These are phyloP conservation scores for Xylaria sp. DNA, from an alignment of 2,329 filamentous ascomycete genomes.

Conservation along the genomic window DNA sequence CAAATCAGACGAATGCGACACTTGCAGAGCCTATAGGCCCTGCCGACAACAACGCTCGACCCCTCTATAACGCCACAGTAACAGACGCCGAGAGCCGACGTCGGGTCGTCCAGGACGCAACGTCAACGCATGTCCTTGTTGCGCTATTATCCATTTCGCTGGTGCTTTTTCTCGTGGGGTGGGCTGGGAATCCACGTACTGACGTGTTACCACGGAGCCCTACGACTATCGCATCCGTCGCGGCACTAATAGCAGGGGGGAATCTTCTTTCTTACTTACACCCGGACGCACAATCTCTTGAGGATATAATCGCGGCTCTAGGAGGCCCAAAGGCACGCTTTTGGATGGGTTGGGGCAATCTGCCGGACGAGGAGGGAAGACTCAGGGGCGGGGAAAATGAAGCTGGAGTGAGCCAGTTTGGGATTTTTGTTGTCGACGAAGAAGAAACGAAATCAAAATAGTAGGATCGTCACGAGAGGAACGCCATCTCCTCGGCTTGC, in stretches of 20 bases:
- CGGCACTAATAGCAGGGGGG: slow-evolving; percentile 33
- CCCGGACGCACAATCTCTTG: neutral
- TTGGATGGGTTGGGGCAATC: slow-evolving; percentile 32
- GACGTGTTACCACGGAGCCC: slow-evolving; percentile 32
- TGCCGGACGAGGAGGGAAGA: slow-evolving; percentile 15
- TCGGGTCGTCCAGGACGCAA: slow-evolving; percentile 19
- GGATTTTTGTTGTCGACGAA: slow-evolving; percentile 15
- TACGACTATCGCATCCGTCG: slow-evolving; percentile 29
- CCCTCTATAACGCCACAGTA: neutral
- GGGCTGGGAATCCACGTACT: slow-evolving; percentile 24
- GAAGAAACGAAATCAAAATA: neutral
- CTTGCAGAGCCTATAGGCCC: neutral
- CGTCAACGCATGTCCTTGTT: slow-evolving; percentile 17
- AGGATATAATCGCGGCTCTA: slow-evolving; percentile 7
- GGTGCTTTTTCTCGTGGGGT: slow-evolving; percentile 25
- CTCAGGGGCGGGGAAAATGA: slow-evolving; percentile 10
- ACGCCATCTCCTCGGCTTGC: too few relatives aligned
- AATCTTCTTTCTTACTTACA: slow-evolving; percentile 26
- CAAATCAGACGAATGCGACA: slow-evolving; percentile 1
- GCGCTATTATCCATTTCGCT: slow-evolving; percentile 21
- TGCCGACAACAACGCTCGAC: slow-evolving; percentile 1
- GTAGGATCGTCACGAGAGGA: too few relatives aligned
- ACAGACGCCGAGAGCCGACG: neutral
- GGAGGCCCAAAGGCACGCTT: slow-evolving; percentile 9
- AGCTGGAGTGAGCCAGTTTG: slow-evolving; percentile 13